phyloP scores from a whole-genome alignment of 1,139 yeast species.

The Magnusiomyces tetraspermus region DNA sequence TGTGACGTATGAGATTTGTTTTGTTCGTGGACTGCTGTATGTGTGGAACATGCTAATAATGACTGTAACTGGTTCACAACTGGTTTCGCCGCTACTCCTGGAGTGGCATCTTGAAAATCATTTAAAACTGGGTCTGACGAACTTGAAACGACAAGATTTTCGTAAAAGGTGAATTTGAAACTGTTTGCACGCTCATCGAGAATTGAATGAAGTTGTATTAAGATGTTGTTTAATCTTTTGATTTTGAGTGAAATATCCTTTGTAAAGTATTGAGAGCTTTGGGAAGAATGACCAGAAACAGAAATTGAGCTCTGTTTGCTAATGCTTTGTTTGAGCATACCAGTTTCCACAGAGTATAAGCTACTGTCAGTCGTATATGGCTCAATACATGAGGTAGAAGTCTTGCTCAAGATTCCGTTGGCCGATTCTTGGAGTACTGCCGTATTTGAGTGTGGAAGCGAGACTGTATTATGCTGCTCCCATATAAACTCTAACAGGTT shows the following conservation, averaged over 20 bases:
- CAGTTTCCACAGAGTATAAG: too few relatives aligned
- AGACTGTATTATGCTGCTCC: background rate
- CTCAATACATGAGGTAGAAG: too few relatives aligned
- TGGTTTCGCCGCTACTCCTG: background rate
- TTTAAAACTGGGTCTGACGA: background rate
- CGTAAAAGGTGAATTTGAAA: background rate
- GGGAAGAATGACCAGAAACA: too few relatives aligned
- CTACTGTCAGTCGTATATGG: too few relatives aligned
- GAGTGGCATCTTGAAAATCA: background rate
- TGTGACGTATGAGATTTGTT: too few relatives aligned
- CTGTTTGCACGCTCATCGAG: background rate
- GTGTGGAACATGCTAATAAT: background rate
- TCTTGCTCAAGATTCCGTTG: too few relatives aligned
- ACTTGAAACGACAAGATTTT: background rate
- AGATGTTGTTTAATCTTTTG: background rate
- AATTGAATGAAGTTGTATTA: background rate
- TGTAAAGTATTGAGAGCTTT: background rate
- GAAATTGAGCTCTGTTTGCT: too few relatives aligned
- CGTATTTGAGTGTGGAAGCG: background rate
- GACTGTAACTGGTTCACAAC: background rate
- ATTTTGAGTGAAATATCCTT: background rate
- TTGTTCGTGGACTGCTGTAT: background rate
- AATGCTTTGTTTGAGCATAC: too few relatives aligned
- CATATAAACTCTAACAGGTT: background rate
- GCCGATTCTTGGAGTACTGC: background rate